Percentiles rank a stretch among this genome's conserved stretches.
Evolutionary conservation across 2,329 filamentous ascomycete species (phyloP).

Genomic region (Colletotrichum gigasporum): DNA sequence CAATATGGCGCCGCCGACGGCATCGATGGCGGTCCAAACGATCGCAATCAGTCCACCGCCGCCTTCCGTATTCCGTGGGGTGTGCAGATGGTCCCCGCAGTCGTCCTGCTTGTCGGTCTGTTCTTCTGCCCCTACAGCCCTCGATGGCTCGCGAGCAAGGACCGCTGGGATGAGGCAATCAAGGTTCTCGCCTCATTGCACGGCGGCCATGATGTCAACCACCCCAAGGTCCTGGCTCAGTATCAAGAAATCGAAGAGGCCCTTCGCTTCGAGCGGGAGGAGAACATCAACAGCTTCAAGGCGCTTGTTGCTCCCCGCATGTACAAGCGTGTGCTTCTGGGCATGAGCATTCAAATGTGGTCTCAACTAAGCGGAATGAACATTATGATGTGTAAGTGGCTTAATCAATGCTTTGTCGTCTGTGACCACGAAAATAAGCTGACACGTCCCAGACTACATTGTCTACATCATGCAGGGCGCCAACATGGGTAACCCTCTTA

Average conservation of each 20-base stretch:
- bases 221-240: conserved; percentile 70
- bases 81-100: conserved; percentile 65
- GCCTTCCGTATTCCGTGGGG: conserved; percentile 72
- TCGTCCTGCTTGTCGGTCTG: conserved; percentile 63
- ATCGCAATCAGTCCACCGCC: conserved; percentile 58
- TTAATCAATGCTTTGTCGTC: neutral
- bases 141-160: conserved; percentile 75
- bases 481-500: conserved; percentile 63
- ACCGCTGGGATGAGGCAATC: conserved; percentile 73
- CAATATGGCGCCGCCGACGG: conserved; percentile 69
- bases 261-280: conserved; percentile 62
- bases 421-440: neutral
- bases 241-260: conserved; percentile 69
- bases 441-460: conserved; percentile 56
- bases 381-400: conserved; percentile 59
- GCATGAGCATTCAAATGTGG: conserved; percentile 68
- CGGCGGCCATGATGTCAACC: conserved; percentile 62
- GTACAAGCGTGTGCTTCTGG: conserved; percentile 64
- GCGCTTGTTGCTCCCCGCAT: conserved; percentile 61
- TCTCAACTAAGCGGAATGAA: conserved; percentile 69
- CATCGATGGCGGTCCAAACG: conserved; percentile 58
- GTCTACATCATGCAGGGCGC: conserved; percentile 69
- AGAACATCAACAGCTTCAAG: conserved; percentile 57
- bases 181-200: conserved; percentile 67
- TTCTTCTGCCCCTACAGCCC: conserved; percentile 73